Conservation (phyloP, 805 yeast species). For the Metschnikowia matae region DNA sequence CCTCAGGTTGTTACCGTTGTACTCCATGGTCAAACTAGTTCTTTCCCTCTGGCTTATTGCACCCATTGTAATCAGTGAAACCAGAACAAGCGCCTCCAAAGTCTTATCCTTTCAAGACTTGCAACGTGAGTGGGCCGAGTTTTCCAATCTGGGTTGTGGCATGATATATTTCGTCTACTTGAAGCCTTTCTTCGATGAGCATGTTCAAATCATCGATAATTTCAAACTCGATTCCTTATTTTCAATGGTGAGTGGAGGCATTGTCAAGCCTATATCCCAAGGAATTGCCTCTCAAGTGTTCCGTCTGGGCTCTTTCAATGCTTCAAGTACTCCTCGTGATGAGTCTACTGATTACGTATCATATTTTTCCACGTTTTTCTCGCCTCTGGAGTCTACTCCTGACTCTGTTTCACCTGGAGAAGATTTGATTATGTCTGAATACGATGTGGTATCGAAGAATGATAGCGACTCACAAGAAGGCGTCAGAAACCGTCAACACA, state of each 20-base stretch:
- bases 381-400: neutral
- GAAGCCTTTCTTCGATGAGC: slow-evolving; percentile 28
- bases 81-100: slow-evolving; percentile 13
- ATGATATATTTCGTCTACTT: slow-evolving; percentile 24
- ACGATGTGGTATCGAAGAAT: slow-evolving; percentile 37
- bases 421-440: slow-evolving; percentile 24
- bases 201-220: slow-evolving; percentile 13
- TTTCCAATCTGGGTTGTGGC: slow-evolving; percentile 32
- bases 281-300: neutral
- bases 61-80: slow-evolving; percentile 48
- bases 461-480: neutral
- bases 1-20: slow-evolving; percentile 29
- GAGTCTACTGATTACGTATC: neutral
- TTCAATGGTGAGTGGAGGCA: slow-evolving; percentile 5
- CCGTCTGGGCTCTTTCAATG: neutral
- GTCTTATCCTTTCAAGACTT: slow-evolving; percentile 14
- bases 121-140: slow-evolving; percentile 25
- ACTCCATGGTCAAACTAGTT: slow-evolving; percentile 50
- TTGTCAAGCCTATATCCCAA: slow-evolving; percentile 5
- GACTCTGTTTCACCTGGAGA: neutral
- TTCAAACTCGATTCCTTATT: slow-evolving; percentile 8
- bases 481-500: neutral
- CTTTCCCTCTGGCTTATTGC: slow-evolving; percentile 44
- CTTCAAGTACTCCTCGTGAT: neutral
- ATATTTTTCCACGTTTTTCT: neutral